These are phyloP conservation scores for Salix caprea DNA, from an alignment of 345 rosid genomes.

Conservation along the genomic window DNA sequence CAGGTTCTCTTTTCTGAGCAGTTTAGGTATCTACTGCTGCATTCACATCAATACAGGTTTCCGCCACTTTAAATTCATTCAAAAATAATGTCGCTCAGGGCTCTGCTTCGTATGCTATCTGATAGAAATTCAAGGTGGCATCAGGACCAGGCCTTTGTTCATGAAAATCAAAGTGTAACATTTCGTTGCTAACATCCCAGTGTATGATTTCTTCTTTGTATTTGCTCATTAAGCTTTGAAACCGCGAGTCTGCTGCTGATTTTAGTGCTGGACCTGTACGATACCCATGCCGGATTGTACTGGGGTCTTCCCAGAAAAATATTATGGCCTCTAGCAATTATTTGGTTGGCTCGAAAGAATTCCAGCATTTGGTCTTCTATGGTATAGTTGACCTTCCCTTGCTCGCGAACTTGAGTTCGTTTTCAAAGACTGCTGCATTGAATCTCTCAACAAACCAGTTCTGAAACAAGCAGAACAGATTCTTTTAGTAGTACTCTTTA, in stretches of 20 bases:
- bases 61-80: conserved; percentile 82
- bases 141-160: conserved; percentile 59
- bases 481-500: not conserved
- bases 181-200: conserved; percentile 90
- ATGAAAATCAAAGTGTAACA: conserved; percentile 80
- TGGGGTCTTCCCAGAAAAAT: conserved; percentile 89
- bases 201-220: conserved; percentile 73
- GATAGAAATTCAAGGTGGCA: conserved; percentile 56
- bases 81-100: conserved; percentile 65
- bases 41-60: conserved; percentile 63
- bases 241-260: conserved; percentile 52
- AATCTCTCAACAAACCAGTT: conserved; percentile 77
- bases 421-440: conserved; percentile 80
- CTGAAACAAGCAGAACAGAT: conserved; percentile 22
- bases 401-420: conserved; percentile 68
- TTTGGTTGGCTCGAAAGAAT: conserved; percentile 50
- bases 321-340: conserved; percentile 75
- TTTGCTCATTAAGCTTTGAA: conserved; percentile 65
- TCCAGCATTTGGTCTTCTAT: conserved; percentile 57
- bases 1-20: conserved; percentile 49
- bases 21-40: conserved; percentile 66
- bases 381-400: conserved; percentile 63
- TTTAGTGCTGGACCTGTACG: conserved; percentile 41
- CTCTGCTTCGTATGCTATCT: conserved; percentile 54
- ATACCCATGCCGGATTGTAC: conserved; percentile 68